Evolutionary conservation across 75 land plant species (phyloP), one percentile per base, ranked within the genome.

Genomic region (Selaginella tamariscina): DNA sequence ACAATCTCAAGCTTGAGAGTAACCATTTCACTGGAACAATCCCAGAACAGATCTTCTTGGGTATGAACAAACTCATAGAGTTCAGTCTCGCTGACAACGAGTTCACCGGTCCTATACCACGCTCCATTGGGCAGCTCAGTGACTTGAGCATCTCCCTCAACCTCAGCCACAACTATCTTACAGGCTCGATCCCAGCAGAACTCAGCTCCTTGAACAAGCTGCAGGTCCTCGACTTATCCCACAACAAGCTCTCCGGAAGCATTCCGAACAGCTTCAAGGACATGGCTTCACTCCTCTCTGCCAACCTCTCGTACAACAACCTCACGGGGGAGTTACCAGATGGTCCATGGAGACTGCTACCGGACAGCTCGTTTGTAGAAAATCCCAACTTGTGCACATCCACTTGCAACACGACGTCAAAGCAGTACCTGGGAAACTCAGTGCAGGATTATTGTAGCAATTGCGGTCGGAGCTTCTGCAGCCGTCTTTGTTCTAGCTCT

Each of bases 261-360:
- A 85, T 94, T 31, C 96, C 98, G 21, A n/a, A 29, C 21, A 67
- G 79, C 18, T 66, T 94, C 30, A 64, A 78, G 5, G 59, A 71
- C 8, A 73, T 85, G 30, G 54, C 72, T 27, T 27, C 81, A 55
- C 77, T 94, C 2, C 44, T 65, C 2, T 79, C 84, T 32, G 73
- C 85, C 22, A 84, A 94, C 69, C 66, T 94, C 39, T 85, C 98
- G 20, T 78, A 89, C 78, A 94, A 94, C 70, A 71, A 77, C 5
- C 86, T 94, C 59, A 74, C 71, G 0, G 98, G 98, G 26, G 21
- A 26, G 23, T 15, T 39, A 15, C 49, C 49, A 5, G 15, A 15
- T 15, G 49, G 49, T 15, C 49, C 5, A 15, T 39, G 49, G 49
- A 5, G 15, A 15, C 49, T 5, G 15, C 8, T 59, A 2, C 62